A percentile compares a stretch with the other conserved stretches of the same genome.
phyloP scores from a whole-genome alignment of 768 basidiomycete genomes.

The Boletus rex-veris region DNA sequence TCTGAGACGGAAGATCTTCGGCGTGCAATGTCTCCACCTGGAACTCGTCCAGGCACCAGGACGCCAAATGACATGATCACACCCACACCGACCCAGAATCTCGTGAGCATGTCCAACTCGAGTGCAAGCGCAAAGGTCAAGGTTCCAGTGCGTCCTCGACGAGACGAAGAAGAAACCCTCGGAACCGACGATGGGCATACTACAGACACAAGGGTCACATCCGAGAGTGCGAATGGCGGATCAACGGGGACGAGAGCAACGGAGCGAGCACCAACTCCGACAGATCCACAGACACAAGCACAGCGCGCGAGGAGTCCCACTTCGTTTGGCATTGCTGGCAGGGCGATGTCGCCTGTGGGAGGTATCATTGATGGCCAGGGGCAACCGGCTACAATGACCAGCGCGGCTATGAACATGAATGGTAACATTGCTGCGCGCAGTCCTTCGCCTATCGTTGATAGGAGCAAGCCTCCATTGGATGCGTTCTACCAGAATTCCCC shows the following conservation, averaged over 20 bases:
- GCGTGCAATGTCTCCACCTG: conserved; percentile 63
- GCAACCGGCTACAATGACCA: conserved; percentile 48
- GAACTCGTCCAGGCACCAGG: conserved; percentile 39
- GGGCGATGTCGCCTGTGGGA: conserved; percentile 60
- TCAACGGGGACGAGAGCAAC: conserved; percentile 29
- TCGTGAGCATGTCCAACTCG: conserved; percentile 3
- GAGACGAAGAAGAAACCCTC: conserved; percentile 38
- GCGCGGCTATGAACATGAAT: conserved; percentile 51
- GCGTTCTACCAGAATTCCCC: conserved; percentile 49
- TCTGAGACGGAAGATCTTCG: conserved; percentile 56
- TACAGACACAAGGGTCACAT: conserved; percentile 46
- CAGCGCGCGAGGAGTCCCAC: conserved; percentile 58
- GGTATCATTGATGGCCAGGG: conserved; percentile 21
- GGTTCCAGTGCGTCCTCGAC: conserved; percentile 46
- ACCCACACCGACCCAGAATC: conserved; percentile 9
- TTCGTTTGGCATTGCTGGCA: conserved; percentile 37
- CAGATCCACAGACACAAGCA: conserved; percentile 35
- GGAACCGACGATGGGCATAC: conserved; percentile 48
- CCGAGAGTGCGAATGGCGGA: conserved; percentile 36
- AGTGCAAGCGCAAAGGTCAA: conserved; percentile 46
- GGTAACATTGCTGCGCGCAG: conserved; percentile 47
- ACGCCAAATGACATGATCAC: conserved; percentile 31
- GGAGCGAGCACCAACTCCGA: conserved; percentile 55
- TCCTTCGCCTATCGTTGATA: conserved; percentile 56
- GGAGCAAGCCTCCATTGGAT: conserved; percentile 55